phyloP scores from a whole-genome alignment of 805 yeast genomes.

The Starmerella bombicola region DNA sequence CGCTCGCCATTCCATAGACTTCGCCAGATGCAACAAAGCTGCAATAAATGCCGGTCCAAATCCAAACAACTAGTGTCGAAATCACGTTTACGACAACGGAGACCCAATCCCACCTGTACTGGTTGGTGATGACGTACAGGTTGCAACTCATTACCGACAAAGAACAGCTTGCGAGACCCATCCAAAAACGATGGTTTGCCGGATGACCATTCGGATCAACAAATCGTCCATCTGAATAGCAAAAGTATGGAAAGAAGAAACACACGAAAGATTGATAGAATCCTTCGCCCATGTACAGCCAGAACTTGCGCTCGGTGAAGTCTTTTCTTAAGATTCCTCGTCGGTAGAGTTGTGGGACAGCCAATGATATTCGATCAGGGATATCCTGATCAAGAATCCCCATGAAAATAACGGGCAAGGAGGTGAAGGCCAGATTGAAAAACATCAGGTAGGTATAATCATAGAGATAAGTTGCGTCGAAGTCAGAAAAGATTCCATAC shows the following conservation, averaged over 20 bases:
- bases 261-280: constrained; percentile 59
- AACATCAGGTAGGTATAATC: constrained; percentile 71
- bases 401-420: constrained; percentile 62
- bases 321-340: constrained; percentile 56
- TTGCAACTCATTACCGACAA: constrained; percentile 55
- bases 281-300: constrained; percentile 58
- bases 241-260: constrained; percentile 56
- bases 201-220: constrained; percentile 19
- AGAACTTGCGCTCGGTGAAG: constrained; percentile 49
- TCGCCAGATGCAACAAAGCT: constrained; percentile 40
- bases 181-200: constrained; percentile 50
- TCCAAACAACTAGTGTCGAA: constrained; percentile 47
- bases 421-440: constrained; percentile 71
- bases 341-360: constrained; percentile 60
- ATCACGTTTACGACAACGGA: constrained; percentile 41
- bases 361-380: constrained; percentile 48
- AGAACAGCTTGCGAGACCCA: constrained; percentile 54
- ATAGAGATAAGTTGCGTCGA: constrained; percentile 65
- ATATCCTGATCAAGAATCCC: constrained; percentile 74
- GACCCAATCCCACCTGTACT: constrained; percentile 70
- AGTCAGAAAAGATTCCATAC: constrained; percentile 58
- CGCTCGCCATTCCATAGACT: constrained; percentile 51
- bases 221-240: constrained; percentile 36
- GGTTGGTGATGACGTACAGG: constrained; percentile 53
- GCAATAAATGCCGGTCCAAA: constrained; percentile 81